Conservation (phyloP, 805 yeast species). For the Jamesozyma lodderae region DNA sequence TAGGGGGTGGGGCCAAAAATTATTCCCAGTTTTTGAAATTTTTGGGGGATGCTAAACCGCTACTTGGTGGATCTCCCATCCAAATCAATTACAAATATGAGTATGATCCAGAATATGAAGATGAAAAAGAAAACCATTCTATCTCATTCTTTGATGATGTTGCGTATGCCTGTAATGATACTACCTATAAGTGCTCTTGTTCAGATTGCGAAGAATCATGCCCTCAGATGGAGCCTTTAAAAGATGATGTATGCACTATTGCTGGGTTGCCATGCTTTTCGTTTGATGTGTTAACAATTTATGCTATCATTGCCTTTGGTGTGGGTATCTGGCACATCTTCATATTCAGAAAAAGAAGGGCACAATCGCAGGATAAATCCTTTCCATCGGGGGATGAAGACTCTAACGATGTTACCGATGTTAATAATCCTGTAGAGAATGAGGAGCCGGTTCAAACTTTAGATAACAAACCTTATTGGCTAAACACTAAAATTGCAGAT, state of each 20-base stretch:
- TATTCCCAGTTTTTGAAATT: slow-evolving; percentile 70
- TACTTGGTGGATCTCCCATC: slow-evolving; percentile 91
- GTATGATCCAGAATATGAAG: slow-evolving; percentile 12
- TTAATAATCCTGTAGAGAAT: background rate
- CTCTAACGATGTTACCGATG: background rate
- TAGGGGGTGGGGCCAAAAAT: slow-evolving; percentile 93
- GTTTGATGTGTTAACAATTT: slow-evolving; percentile 46
- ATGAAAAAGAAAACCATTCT: slow-evolving; percentile 16
- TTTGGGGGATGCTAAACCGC: slow-evolving; percentile 88
- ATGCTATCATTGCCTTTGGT: slow-evolving; percentile 28
- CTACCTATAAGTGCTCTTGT: slow-evolving; percentile 70
- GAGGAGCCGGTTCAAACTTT: background rate
- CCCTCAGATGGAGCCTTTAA: slow-evolving; percentile 51
- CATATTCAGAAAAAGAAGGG: slow-evolving; percentile 15
- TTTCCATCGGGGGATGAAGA: background rate
- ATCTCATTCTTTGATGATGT: slow-evolving; percentile 13
- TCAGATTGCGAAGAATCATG: slow-evolving; percentile 81
- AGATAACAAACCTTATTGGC: background rate
- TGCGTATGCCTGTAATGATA: slow-evolving; percentile 48
- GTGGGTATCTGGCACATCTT: slow-evolving; percentile 11
- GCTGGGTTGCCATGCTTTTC: slow-evolving; percentile 69
- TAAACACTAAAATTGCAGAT: slow-evolving; percentile 16
- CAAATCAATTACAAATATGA: slow-evolving; percentile 72
- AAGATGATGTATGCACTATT: slow-evolving; percentile 40
- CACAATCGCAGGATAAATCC: background rate